These are phyloP conservation scores for Ophiostoma montium DNA, from an alignment of 2,329 filamentous ascomycete genomes.

Conservation along the genomic window DNA sequence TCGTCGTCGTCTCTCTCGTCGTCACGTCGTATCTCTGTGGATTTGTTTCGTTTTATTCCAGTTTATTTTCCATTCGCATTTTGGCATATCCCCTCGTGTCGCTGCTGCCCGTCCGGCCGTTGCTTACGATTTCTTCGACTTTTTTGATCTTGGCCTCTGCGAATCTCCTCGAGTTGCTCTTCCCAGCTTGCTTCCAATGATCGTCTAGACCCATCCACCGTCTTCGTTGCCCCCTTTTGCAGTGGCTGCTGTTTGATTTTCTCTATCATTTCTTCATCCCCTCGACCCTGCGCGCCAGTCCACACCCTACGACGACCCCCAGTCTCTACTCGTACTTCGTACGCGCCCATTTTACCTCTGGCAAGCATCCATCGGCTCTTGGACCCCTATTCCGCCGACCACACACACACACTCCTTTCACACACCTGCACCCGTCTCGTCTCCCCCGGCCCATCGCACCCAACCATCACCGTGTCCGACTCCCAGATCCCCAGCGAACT, in stretches of 20 bases:
- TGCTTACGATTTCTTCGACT: not conserved
- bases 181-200: not conserved
- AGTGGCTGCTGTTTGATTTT: not conserved
- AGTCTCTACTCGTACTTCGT: too few species aligned
- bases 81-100: not conserved
- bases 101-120: not conserved
- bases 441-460: not conserved
- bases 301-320: too few species aligned
- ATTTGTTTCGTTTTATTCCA: not conserved
- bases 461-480: conserved; percentile 12
- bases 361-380: not conserved
- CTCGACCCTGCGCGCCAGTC: too few species aligned
- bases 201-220: not conserved
- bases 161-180: not conserved
- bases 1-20: not conserved
- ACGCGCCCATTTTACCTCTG: too few species aligned
- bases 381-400: not conserved
- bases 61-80: not conserved
- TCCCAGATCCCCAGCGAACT: conserved; percentile 2
- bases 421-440: not conserved
- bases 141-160: not conserved
- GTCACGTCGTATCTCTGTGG: not conserved
- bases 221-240: too few species aligned
- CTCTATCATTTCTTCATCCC: not conserved
- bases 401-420: not conserved